Conservation (phyloP, 1,139 yeast species). For the Magnusiomyces paraingens region DNA sequence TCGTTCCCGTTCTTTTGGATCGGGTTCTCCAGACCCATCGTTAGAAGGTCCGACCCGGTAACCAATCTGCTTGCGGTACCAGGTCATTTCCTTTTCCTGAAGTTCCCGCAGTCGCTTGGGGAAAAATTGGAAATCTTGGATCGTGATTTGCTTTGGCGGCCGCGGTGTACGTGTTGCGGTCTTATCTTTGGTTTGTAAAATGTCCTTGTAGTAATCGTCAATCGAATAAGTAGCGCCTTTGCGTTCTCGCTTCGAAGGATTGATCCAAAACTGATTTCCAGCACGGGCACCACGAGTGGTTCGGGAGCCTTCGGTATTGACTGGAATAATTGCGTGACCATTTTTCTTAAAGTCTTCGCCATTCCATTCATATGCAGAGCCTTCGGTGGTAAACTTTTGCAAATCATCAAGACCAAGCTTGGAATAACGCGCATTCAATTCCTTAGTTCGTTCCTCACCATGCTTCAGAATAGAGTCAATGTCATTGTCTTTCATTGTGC, state of each 20-base stretch:
- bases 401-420: slow-evolving; percentile 85
- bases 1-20: slow-evolving; percentile 55
- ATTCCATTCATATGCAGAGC: slow-evolving; percentile 93
- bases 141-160: slow-evolving; percentile 45
- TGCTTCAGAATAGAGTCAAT: slow-evolving; percentile 70
- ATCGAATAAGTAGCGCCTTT: slow-evolving; percentile 57
- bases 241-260: slow-evolving; percentile 83
- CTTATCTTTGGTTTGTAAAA: slow-evolving; percentile 41
- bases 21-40: slow-evolving; percentile 36
- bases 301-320: slow-evolving; percentile 31
- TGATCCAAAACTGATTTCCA: slow-evolving; percentile 52
- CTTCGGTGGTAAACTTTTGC: slow-evolving; percentile 79
- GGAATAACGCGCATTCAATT: slow-evolving; percentile 71
- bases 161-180: slow-evolving; percentile 48
- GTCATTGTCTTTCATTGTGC: slow-evolving; percentile 50
- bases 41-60: slow-evolving; percentile 50
- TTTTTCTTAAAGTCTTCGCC: slow-evolving; percentile 79
- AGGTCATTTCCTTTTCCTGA: slow-evolving; percentile 72
- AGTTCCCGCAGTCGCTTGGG: slow-evolving; percentile 58
- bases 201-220: slow-evolving; percentile 84
- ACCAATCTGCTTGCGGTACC: slow-evolving; percentile 62
- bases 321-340: slow-evolving; percentile 9
- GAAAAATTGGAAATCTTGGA: slow-evolving; percentile 86
- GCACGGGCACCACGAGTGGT: slow-evolving; percentile 15
- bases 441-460: slow-evolving; percentile 78